Evolutionary conservation across 2,329 filamentous ascomycete genomes (phyloP), one percentile per base, ranked within the genome.

Genomic region (Fusarium xylarioides): DNA sequence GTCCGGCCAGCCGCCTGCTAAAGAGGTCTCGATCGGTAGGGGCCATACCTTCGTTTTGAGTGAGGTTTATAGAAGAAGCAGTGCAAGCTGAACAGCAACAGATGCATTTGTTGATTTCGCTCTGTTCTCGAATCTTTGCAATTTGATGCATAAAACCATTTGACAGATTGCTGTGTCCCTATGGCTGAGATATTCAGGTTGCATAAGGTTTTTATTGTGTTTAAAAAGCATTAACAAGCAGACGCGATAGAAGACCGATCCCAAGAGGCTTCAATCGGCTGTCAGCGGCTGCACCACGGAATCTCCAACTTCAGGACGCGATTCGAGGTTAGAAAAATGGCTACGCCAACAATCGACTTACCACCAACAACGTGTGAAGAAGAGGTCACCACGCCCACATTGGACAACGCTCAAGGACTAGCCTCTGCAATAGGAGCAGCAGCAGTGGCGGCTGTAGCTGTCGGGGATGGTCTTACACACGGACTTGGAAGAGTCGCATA

Each of bases 391-490:
- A 66, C 68, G 42, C 71, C 69, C 49, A 74, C 78, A 54, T 70
- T 79, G 28, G 73, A 78, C 28, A 74, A 74, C 55, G 73, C 75
- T 42, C 76, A 75, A 53, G 75, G 70, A 19, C 59, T 79, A 32
- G 77, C 76, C 21, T 75, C 75, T 38, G 77, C 71, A 32, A 76
- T 77, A 68, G 66, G 76, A 30, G 71, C 66, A 60, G 76, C 76
- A 49, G 75, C 77, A 43, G 75, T 67, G 21, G 74, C 74, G 55
- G 74, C 71, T 28, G 76, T 73, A 23, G 71, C 73, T 58, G 76
- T 64, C 12, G 65, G 68, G 40, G 72, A 69, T 43, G 61, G 63
- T n/a, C 59, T 75, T 53, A 66, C 44, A 46, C 42, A 61, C 34
- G 50, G 66, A 38, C 54, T 74, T 44, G 71, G 57, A 18, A 49